These are phyloP conservation scores for Penicillium fimorum DNA, from an alignment of 495 filamentous ascomycete species.

Conservation along the genomic window DNA sequence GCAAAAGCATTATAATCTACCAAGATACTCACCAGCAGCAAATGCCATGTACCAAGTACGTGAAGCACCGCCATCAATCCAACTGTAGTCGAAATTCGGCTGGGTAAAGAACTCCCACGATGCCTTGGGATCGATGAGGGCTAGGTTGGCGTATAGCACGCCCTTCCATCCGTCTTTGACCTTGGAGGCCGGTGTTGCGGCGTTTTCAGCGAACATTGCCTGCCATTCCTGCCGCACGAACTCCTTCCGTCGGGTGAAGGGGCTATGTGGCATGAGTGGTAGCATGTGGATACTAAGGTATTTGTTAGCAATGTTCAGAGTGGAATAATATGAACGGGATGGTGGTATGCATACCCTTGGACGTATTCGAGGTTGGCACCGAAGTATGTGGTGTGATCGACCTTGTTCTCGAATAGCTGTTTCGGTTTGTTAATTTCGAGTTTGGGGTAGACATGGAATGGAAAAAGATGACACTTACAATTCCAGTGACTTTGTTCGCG, in stretches of 20 bases:
- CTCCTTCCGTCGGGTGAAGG: constrained; percentile 60
- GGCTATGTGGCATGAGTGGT: constrained; percentile 70
- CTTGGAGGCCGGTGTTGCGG: constrained; percentile 50
- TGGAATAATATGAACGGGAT: not conserved
- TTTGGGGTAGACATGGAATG: not conserved
- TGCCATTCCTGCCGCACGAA: constrained; percentile 90
- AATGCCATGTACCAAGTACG: constrained; percentile 88
- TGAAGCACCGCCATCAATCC: constrained; percentile 83
- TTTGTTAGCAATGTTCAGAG: constrained; percentile 11
- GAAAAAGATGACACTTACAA: constrained; percentile 45
- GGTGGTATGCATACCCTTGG: constrained; percentile 56
- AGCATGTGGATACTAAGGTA: constrained; percentile 83
- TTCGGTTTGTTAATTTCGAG: constrained; percentile 12
- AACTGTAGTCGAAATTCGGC: constrained; percentile 61
- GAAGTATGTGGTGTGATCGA: constrained; percentile 95
- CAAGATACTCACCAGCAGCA: constrained; percentile 56
- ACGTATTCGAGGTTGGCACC: constrained; percentile 77
- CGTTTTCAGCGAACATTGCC: constrained; percentile 60
- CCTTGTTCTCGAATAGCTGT: constrained; percentile 93
- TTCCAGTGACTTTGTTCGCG: constrained; percentile 84
- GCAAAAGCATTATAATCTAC: not conserved
- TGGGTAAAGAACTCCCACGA: constrained; percentile 74
- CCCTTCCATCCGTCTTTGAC: constrained; percentile 80
- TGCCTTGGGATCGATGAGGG: constrained; percentile 67
- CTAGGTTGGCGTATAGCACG: constrained; percentile 79